Evolutionary conservation across 768 basidiomycete genomes (phyloP), one percentile per base, ranked within the genome.

Genomic region (Russula lepida): DNA sequence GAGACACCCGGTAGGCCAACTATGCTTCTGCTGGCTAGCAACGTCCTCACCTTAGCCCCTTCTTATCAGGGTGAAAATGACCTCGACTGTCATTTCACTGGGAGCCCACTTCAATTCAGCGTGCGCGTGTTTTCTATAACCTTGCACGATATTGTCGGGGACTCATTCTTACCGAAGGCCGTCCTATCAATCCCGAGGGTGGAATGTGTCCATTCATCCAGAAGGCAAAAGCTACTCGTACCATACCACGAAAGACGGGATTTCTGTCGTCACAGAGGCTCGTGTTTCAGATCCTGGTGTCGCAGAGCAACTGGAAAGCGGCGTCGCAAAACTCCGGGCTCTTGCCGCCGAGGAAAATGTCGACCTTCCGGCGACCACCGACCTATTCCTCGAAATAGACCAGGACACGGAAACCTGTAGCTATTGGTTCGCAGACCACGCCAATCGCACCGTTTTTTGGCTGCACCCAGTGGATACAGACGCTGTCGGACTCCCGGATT

Each of bases 341-440:
- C 23, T 53, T 32, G 46, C 57, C n/a, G 23, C 50, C 4, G 30
- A 43, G 7, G n/a, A 54, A 3, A 15, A 54, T 1, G 30, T 63
- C 6, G 8, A 33, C 5, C 8, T 63, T 23, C 52, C 25, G 3
- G 30, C 25, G 8, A 35, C 37, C 6, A 32, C 61, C 17, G 56
- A 63, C n/a, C 21, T 63, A 0, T 63, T 63, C 37, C n/a, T 63
- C 7, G 62, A 58, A 32, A 3, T 63, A 5, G 30, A 58, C 21
- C 39, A 23, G 11, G n/a, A 63, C n/a, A 28, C 37, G 0, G 19
- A 21, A 13, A 30, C 12, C 11, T 63, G 56, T 15, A 49, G 33
- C 17, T 63, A 63, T 43, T 63, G 53, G 15, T 58, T 63, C 9
- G 62, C 57, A 0, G 57, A 63, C 23, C 62, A 63, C 28, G 51